Evolutionary conservation across 2,329 filamentous ascomycete genomes (phyloP).

Genomic region (Mycosphaerella arachidis): DNA sequence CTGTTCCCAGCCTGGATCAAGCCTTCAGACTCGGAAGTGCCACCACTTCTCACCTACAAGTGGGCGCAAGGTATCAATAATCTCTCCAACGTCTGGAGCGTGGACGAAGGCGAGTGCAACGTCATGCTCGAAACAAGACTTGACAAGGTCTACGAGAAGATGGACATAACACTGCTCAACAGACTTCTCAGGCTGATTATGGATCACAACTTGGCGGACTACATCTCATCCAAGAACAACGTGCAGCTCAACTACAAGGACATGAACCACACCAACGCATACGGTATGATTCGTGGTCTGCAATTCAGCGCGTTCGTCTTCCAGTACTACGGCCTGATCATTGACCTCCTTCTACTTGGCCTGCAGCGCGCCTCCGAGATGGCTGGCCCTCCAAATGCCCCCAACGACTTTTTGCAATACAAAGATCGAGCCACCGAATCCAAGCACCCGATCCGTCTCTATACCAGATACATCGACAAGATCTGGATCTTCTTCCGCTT

Average conservation of each 20-base stretch:
- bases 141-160: slow-evolving; percentile 99
- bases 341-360: slow-evolving; percentile 86
- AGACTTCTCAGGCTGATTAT: slow-evolving; percentile 90
- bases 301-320: slow-evolving; percentile 99
- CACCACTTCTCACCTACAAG: slow-evolving; percentile 90
- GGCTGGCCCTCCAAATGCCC: slow-evolving; percentile 84
- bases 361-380: slow-evolving; percentile 97
- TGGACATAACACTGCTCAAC: slow-evolving; percentile 92
- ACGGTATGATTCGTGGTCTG: slow-evolving; percentile 94
- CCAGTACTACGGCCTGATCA: slow-evolving; percentile 94
- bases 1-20: slow-evolving; percentile 99
- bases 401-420: slow-evolving; percentile 98
- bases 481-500: slow-evolving; percentile 98
- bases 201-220: slow-evolving; percentile 98
- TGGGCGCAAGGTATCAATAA: slow-evolving; percentile 99
- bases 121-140: slow-evolving; percentile 98
- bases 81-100: slow-evolving; percentile 89
- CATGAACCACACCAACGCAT: slow-evolving; percentile 99
- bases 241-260: slow-evolving; percentile 99
- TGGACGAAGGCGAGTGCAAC: slow-evolving; percentile 90
- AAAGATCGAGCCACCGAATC: slow-evolving; percentile 87
- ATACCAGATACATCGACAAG: slow-evolving; percentile 95
- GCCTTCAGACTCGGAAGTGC: slow-evolving; percentile 95
- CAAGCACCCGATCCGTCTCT: slow-evolving; percentile 92
- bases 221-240: slow-evolving; percentile 99